Conservation (phyloP, 306 rosid species). For the Lithocarpus polystachyus region DNA sequence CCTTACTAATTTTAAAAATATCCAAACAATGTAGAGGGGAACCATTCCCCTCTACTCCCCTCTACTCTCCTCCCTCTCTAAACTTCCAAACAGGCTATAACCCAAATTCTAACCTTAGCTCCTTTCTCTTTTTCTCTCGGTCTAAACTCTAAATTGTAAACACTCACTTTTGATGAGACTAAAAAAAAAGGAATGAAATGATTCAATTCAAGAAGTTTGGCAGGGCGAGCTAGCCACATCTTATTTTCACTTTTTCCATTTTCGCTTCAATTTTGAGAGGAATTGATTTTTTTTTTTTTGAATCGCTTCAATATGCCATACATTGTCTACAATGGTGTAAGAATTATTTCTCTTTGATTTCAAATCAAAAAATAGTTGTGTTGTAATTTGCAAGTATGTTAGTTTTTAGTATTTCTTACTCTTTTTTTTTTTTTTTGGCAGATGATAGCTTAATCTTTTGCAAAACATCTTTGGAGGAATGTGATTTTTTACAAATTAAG, state of each 20-base stretch:
- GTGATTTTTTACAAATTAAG: no score
- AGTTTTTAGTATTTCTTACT: no score
- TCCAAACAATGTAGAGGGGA: no score
- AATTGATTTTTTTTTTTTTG: slow-evolving; percentile 5
- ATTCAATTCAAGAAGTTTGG: slow-evolving; percentile 23
- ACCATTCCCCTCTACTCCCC: no score
- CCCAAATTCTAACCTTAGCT: neutral
- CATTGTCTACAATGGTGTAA: neutral
- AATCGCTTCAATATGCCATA: slow-evolving; percentile 31
- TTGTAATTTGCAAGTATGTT: no score
- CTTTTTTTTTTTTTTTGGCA: no score
- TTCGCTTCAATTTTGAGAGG: slow-evolving; percentile 11
- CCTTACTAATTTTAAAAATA: no score
- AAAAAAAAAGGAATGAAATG: neutral
- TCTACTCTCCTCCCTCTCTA: no score
- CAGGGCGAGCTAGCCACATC: neutral
- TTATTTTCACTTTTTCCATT: neutral
- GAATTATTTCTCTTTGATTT: neutral
- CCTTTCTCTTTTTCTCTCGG: slow-evolving; percentile 12
- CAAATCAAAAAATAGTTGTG: no score
- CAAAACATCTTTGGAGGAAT: no score
- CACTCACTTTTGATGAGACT: neutral
- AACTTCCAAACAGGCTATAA: no score
- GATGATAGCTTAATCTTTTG: no score
- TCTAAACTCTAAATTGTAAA: neutral